A percentile compares a stretch with the other conserved stretches of the same genome.
These are phyloP conservation scores for Stevia rebaudiana DNA, from an alignment of 140 eudicot species.

Conservation along the genomic window DNA sequence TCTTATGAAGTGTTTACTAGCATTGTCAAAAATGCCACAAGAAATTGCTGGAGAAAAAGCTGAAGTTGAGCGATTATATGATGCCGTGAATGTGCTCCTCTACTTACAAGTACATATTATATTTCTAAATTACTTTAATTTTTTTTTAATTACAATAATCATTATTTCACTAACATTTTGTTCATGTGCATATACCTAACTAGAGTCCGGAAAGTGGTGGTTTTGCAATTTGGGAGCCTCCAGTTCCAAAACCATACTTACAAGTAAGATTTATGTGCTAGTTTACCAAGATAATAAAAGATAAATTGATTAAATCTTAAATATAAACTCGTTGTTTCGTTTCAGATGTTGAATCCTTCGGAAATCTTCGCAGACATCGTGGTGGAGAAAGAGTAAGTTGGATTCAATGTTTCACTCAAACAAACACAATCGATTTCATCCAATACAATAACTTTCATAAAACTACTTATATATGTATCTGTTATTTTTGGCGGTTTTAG, in stretches of 20 bases:
- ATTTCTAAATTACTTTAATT: background rate
- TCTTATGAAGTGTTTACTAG: slow-evolving; percentile 27
- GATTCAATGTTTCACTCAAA: no score
- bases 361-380: slow-evolving; percentile 38
- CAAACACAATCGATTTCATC: no score
- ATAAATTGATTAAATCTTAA: background rate
- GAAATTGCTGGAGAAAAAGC: slow-evolving; percentile 27
- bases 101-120: slow-evolving; percentile 29
- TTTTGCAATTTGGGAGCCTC: slow-evolving; percentile 38
- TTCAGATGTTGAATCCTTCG: slow-evolving; percentile 32
- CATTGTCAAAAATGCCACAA: slow-evolving; percentile 32
- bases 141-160: no score
- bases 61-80: slow-evolving; percentile 23
- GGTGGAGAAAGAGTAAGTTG: slow-evolving; percentile 34
- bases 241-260: slow-evolving; percentile 33
- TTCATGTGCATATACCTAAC: background rate
- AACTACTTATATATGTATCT: no score
- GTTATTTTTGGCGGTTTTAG: slow-evolving; percentile 9
- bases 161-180: background rate
- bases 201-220: slow-evolving; percentile 34
- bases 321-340: background rate
- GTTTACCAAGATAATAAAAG: background rate
- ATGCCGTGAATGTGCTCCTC: slow-evolving; percentile 37
- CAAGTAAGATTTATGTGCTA: background rate
- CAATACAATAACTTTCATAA: no score